A percentile compares a stretch with the other conserved stretches of the same genome.
Evolutionary conservation across 23 red algal genomes (phyloP).

Genomic region (Gracilaria caudata): DNA sequence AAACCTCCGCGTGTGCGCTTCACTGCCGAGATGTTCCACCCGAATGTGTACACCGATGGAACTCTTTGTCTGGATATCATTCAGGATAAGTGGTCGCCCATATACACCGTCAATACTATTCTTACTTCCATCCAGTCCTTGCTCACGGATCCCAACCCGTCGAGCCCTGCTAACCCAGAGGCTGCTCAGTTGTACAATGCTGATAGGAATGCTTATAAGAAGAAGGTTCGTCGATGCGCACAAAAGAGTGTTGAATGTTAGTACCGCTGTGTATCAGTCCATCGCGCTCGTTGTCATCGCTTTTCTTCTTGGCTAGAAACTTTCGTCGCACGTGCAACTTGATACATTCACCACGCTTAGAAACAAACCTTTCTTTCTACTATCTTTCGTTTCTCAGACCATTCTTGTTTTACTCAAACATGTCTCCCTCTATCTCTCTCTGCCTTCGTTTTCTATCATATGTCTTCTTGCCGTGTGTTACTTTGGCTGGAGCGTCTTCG

Average conservation of each 20-base stretch:
- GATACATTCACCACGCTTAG: not conserved
- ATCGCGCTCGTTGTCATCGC: not conserved
- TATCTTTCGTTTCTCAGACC: constrained; percentile 1
- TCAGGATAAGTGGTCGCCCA: constrained; percentile 95
- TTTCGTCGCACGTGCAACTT: constrained; percentile 4
- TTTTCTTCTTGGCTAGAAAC: constrained; percentile 13
- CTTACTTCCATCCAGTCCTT: constrained; percentile 93
- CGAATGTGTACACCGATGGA: constrained; percentile 95
- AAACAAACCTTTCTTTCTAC: not conserved
- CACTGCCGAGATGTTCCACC: constrained; percentile 98
- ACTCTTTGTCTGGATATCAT: constrained; percentile 97
- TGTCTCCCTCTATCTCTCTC: not conserved
- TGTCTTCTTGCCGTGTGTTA: constrained; percentile 19
- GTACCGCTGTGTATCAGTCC: not conserved
- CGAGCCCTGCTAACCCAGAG: constrained; percentile 93
- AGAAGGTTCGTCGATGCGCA: constrained; percentile 91
- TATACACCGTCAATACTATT: constrained; percentile 96
- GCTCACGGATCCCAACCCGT: constrained; percentile 96
- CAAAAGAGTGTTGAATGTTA: constrained; percentile 84
- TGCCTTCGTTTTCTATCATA: not conserved
- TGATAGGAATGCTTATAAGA: constrained; percentile 88
- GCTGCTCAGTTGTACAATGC: constrained; percentile 94
- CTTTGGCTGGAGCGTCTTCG: constrained; percentile 13
- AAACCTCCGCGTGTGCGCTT: constrained; percentile 96
- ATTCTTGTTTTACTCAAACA: not conserved